phyloP scores from a whole-genome alignment of 176 grass and related monocot species.

The Raddia distichophylla region DNA sequence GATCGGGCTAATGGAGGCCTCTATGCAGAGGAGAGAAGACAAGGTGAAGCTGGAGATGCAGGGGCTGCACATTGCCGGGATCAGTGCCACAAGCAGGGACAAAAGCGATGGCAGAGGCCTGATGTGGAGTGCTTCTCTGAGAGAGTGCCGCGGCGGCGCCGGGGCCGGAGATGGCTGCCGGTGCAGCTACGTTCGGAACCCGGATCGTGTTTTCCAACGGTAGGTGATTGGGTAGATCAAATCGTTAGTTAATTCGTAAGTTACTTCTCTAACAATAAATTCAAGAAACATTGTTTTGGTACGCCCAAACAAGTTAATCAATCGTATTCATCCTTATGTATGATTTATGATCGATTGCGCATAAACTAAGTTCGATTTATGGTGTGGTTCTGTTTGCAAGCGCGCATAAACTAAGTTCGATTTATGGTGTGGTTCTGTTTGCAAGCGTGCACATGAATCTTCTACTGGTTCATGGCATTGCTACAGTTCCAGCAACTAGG shows the following conservation, averaged over 20 bases:
- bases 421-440: no score
- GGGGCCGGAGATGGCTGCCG: slow-evolving; percentile 8
- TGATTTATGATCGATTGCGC: not conserved
- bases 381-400: no score
- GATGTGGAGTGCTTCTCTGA: slow-evolving; percentile 64
- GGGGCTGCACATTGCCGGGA: slow-evolving; percentile 62
- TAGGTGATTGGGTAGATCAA: slow-evolving; percentile 4
- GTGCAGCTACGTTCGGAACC: slow-evolving; percentile 43
- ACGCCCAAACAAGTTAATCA: not conserved
- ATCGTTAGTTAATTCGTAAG: not conserved
- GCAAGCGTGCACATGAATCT: no score
- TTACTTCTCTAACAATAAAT: not conserved
- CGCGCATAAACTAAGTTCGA: no score
- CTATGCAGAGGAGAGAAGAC: slow-evolving; percentile 22
- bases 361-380: no score
- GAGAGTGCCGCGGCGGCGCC: slow-evolving; percentile 13
- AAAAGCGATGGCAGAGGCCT: slow-evolving; percentile 24
- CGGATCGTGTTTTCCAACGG: slow-evolving; percentile 37
- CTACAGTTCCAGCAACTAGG: no score
- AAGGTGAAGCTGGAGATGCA: slow-evolving; percentile 36
- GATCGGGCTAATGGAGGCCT: slow-evolving; percentile 63
- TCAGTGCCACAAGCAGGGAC: slow-evolving; percentile 20
- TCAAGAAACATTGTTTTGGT: not conserved
- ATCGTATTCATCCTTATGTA: not conserved
- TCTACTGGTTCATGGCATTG: no score